Percentiles rank a stretch among this genome's conserved stretches.
Evolutionary conservation across 2,329 filamentous ascomycete genomes (phyloP).

Genomic region (Cordyceps fumosorosea): DNA sequence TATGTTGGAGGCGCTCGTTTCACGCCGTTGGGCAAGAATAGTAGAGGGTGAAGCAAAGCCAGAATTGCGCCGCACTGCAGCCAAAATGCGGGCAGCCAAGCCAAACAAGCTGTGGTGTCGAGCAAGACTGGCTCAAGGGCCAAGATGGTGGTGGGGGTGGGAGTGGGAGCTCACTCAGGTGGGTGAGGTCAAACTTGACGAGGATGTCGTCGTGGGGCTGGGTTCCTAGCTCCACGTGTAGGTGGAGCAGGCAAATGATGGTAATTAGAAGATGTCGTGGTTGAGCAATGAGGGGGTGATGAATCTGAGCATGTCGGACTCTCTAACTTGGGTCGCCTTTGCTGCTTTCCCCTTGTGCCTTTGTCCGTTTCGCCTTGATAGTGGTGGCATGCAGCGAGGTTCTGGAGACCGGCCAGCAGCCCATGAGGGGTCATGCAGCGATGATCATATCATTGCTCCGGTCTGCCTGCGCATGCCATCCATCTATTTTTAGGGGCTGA

Average conservation of each 20-base stretch:
- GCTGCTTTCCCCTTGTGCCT: background rate
- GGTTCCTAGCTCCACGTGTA: background rate
- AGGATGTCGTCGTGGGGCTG: constrained; percentile 6
- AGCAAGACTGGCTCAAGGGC: background rate
- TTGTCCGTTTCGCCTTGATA: background rate
- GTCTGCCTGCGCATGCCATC: background rate
- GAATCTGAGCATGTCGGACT: background rate
- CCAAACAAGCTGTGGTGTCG: background rate
- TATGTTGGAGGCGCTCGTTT: background rate
- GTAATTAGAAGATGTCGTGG: background rate
- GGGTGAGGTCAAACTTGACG: background rate
- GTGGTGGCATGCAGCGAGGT: background rate
- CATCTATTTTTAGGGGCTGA: constrained; percentile 7
- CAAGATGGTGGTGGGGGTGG: background rate
- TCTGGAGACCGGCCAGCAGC: background rate
- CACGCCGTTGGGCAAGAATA: background rate
- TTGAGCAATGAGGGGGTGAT: background rate
- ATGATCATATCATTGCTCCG: background rate
- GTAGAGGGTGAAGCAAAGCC: background rate
- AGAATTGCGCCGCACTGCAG: background rate
- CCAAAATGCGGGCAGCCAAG: background rate
- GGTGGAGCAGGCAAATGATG: background rate
- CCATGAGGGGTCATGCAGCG: background rate
- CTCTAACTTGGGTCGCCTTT: background rate
- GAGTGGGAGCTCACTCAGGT: background rate